A percentile compares a stretch with the other conserved stretches of the same genome.
These are phyloP conservation scores for Phytopythium mirpurense DNA, from an alignment of 352 stramenopile species.

Conservation along the genomic window DNA sequence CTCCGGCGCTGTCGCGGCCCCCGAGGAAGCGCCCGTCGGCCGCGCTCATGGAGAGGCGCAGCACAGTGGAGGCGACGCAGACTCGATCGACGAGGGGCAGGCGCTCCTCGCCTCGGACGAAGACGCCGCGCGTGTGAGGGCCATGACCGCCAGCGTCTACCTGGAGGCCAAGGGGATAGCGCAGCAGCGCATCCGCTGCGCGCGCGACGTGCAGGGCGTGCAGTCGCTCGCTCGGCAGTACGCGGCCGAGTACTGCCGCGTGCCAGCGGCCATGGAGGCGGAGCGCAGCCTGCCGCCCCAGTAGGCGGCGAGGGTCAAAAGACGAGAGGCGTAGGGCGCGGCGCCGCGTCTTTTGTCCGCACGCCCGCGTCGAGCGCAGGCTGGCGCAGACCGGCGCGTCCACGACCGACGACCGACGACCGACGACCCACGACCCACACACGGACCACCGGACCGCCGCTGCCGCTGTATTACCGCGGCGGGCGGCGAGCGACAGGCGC, in stretches of 20 bases:
- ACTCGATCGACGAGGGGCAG: too few species aligned
- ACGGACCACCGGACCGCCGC: too few species aligned
- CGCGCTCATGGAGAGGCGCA: neutral
- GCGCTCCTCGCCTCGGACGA: too few species aligned
- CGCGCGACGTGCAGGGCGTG: slow-evolving; percentile 15
- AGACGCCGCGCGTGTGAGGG: neutral
- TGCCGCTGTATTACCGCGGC: too few species aligned
- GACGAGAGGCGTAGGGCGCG: too few species aligned
- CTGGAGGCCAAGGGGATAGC: slow-evolving; percentile 14
- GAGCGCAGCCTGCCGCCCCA: slow-evolving; percentile 3
- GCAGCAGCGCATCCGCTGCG: slow-evolving; percentile 12
- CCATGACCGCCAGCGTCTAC: slow-evolving; percentile 12
- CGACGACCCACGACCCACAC: too few species aligned
- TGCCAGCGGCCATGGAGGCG: slow-evolving; percentile 10
- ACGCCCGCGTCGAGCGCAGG: too few species aligned
- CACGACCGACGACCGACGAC: too few species aligned
- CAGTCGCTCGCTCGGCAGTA: slow-evolving; percentile 24
- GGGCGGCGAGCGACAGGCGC: too few species aligned
- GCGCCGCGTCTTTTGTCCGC: too few species aligned
- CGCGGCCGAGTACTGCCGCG: slow-evolving; percentile 26
- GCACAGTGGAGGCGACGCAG: too few species aligned
- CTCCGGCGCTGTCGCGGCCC: neutral
- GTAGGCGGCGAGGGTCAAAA: neutral
- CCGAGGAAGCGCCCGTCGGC: neutral
- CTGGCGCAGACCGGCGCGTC: too few species aligned